These are phyloP conservation scores for Globisporangium spinosum DNA, from an alignment of 352 stramenopile species.

Conservation along the genomic window DNA sequence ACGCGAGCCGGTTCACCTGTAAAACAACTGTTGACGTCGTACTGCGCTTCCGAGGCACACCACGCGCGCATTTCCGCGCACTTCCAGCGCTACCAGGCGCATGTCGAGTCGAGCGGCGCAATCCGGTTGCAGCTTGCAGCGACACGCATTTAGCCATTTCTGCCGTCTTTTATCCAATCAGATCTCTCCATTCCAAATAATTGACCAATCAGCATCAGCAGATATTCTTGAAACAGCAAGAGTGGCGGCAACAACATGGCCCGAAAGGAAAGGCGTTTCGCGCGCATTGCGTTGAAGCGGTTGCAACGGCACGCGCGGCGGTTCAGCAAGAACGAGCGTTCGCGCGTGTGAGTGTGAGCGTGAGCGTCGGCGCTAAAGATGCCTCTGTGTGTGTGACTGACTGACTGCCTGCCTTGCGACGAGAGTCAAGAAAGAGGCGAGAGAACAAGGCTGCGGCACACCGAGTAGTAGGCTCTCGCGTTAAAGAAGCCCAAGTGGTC, in stretches of 20 bases:
- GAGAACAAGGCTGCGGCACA: background rate
- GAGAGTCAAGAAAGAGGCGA: background rate
- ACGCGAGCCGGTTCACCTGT: background rate
- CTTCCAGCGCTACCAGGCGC: constrained; percentile 41
- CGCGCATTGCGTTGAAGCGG: constrained; percentile 7
- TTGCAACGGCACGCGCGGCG: constrained; percentile 8
- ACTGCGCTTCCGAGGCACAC: constrained; percentile 37
- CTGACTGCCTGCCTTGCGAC: no score
- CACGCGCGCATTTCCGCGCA: constrained; percentile 21
- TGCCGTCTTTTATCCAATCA: background rate
- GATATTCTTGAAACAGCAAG: background rate
- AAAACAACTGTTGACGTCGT: constrained; percentile 45
- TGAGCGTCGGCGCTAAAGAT: background rate
- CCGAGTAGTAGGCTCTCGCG: background rate
- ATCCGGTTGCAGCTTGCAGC: background rate
- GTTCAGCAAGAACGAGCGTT: background rate
- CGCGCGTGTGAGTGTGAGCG: no score
- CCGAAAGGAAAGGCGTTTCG: constrained; percentile 6
- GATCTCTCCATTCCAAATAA: background rate
- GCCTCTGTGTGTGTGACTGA: background rate
- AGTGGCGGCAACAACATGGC: background rate
- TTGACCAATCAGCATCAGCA: background rate
- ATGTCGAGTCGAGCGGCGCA: constrained; percentile 13
- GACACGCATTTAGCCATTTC: constrained; percentile 3
- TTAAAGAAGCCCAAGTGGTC: background rate